Evolutionary conservation across 805 yeast species (phyloP).

Genomic region (Ogataea corticis): DNA sequence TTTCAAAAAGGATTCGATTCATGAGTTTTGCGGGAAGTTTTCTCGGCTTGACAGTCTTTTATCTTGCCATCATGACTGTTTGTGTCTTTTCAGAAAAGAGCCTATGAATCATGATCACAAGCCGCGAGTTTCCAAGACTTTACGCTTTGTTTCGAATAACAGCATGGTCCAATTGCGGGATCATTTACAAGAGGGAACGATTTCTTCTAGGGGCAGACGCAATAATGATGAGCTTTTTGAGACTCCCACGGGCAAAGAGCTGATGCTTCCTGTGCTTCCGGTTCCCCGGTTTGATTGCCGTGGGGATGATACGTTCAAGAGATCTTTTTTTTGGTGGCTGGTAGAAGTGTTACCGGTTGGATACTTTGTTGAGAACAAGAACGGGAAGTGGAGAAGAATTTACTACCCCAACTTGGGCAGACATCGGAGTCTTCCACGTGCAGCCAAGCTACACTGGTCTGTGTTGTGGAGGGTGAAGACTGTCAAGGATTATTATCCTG

Average conservation of each 20-base stretch:
- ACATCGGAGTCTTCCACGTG: constrained; percentile 47
- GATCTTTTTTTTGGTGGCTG: constrained; percentile 56
- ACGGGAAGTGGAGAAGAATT: constrained; percentile 51
- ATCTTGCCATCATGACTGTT: constrained; percentile 54
- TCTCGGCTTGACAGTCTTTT: constrained; percentile 43
- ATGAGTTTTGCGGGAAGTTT: constrained; percentile 40
- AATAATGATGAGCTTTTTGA: constrained; percentile 14
- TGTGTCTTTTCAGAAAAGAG: constrained; percentile 31
- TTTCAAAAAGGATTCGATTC: constrained; percentile 43
- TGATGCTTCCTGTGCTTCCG: constrained; percentile 24
- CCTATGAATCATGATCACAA: constrained; percentile 18
- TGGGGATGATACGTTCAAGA: constrained; percentile 33
- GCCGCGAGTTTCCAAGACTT: neutral
- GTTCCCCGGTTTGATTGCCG: constrained; percentile 38
- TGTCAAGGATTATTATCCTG: constrained; percentile 46
- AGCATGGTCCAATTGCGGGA: neutral
- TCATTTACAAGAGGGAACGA: neutral
- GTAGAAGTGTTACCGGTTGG: constrained; percentile 63
- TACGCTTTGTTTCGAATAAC: neutral
- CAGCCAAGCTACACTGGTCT: constrained; percentile 59
- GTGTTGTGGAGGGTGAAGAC: constrained; percentile 54
- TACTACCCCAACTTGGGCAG: constrained; percentile 61
- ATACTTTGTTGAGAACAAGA: constrained; percentile 45
- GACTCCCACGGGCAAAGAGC: constrained; percentile 12
- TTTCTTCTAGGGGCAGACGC: constrained; percentile 1